A percentile compares a stretch with the other conserved stretches of the same genome.
Conservation (phyloP, 257 asterid genomes). For the Solanum microdontum region DNA sequence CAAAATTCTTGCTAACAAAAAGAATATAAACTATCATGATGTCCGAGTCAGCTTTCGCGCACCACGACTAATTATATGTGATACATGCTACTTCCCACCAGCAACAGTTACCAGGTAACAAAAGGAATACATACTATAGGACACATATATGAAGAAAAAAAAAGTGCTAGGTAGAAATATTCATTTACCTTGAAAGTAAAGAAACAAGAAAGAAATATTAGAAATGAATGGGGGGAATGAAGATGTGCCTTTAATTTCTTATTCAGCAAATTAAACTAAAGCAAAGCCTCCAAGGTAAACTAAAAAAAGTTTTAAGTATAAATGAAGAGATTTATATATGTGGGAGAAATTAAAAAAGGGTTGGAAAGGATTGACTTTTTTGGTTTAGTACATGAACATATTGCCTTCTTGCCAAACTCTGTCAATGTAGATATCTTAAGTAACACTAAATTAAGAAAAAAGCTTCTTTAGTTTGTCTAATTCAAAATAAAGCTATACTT, state of each 20-base stretch:
- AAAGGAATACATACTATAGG: not conserved
- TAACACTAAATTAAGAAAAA: not conserved
- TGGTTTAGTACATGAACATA: slow-evolving; percentile 7
- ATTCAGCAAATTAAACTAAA: slow-evolving; percentile 40
- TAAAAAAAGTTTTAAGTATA: slow-evolving; percentile 10
- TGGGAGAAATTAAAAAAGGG: not conserved
- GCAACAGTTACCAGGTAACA: not conserved
- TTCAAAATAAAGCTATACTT: not conserved
- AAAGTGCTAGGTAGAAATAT: not conserved
- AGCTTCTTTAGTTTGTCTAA: not conserved
- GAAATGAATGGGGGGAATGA: not conserved
- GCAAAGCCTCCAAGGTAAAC: slow-evolving; percentile 5
- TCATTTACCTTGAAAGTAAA: not conserved
- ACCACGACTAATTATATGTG: not conserved
- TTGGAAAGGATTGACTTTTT: slow-evolving; percentile 43
- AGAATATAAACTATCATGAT: not conserved
- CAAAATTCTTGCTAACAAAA: not conserved
- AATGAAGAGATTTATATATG: slow-evolving; percentile 14
- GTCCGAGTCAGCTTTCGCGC: rapidly evolving
- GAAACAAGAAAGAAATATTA: not conserved
- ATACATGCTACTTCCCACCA: not conserved
- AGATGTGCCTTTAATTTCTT: slow-evolving; percentile 35
- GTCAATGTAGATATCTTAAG: slow-evolving; percentile 1
- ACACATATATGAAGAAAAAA: not conserved
- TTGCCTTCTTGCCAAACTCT: slow-evolving; percentile 49